phyloP scores from a whole-genome alignment of 352 stramenopile species.

The Saprolegnia diclina region DNA sequence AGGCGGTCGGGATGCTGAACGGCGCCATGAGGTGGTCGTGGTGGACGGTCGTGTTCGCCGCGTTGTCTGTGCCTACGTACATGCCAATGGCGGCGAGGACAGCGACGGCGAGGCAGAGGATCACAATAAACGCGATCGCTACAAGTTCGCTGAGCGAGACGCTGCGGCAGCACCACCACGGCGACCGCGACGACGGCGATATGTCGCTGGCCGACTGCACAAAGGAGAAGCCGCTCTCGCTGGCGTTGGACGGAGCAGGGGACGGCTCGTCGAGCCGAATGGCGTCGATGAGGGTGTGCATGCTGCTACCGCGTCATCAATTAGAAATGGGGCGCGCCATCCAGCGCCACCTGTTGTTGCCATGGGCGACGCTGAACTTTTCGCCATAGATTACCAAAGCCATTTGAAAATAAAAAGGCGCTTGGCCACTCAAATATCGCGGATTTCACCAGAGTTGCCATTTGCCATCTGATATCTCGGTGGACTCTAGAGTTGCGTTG shows the following conservation, averaged over 20 bases:
- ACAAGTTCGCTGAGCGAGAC: not conserved
- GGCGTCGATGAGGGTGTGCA: slow-evolving; percentile 4
- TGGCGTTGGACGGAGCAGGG: not conserved
- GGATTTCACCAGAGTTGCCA: too few species aligned
- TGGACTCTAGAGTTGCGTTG: too few species aligned
- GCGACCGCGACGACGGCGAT: not conserved
- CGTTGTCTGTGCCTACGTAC: not conserved
- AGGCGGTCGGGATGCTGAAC: slow-evolving; percentile 21
- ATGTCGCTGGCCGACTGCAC: not conserved
- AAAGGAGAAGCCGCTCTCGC: slow-evolving; percentile 22
- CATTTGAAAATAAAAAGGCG: not conserved
- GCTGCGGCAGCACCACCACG: not conserved
- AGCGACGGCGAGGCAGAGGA: not conserved
- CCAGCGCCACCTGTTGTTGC: not conserved
- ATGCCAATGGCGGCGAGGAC: not conserved
- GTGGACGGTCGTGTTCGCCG: not conserved
- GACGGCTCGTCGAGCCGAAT: not conserved
- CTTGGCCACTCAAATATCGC: too few species aligned
- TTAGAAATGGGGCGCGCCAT: slow-evolving; percentile 11
- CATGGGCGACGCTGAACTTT: not conserved
- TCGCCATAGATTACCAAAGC: not conserved
- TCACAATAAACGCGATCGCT: not conserved
- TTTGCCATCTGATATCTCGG: too few species aligned
- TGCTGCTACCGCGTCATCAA: not conserved
- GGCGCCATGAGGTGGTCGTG: slow-evolving; percentile 5